Conservation (phyloP, 2,329 filamentous ascomycete species). For the Tolypocladium tundrense region DNA sequence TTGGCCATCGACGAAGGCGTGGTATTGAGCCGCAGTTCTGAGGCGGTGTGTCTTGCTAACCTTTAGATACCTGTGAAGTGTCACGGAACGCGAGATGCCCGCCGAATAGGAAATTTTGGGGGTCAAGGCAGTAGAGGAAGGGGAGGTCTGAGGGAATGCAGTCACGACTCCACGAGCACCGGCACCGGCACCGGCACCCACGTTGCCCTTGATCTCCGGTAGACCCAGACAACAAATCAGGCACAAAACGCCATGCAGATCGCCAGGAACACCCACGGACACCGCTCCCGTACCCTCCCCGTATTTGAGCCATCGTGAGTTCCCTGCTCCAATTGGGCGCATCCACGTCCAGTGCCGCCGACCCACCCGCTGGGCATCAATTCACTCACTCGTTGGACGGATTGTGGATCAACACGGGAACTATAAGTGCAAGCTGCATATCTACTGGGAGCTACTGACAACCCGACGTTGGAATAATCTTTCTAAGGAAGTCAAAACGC, state of each 20-base stretch:
- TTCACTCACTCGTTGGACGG: constrained; percentile 1
- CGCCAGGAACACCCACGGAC: not conserved
- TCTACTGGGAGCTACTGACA: not conserved
- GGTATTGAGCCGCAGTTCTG: too few relatives aligned
- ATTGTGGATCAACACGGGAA: not conserved
- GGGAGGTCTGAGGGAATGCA: too few relatives aligned
- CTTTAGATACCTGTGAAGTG: too few relatives aligned
- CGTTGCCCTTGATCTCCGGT: too few relatives aligned
- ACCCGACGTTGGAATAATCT: too few relatives aligned
- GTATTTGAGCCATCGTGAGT: not conserved
- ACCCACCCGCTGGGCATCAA: constrained; percentile 16
- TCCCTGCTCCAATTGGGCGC: constrained; percentile 12
- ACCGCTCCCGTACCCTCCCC: not conserved
- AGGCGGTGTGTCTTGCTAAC: too few relatives aligned
- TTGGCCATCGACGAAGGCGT: too few relatives aligned
- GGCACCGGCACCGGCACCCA: too few relatives aligned
- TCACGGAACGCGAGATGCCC: too few relatives aligned
- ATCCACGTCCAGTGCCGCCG: constrained; percentile 15
- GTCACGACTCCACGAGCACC: too few relatives aligned
- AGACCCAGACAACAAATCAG: not conserved
- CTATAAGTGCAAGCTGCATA: not conserved
- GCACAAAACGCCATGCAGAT: not conserved
- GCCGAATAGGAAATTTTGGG: too few relatives aligned
- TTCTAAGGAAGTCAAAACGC: not conserved
- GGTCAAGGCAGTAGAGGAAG: too few relatives aligned